phyloP scores from a whole-genome alignment of 495 filamentous ascomycete species.

The Talaromyces borbonicus region DNA sequence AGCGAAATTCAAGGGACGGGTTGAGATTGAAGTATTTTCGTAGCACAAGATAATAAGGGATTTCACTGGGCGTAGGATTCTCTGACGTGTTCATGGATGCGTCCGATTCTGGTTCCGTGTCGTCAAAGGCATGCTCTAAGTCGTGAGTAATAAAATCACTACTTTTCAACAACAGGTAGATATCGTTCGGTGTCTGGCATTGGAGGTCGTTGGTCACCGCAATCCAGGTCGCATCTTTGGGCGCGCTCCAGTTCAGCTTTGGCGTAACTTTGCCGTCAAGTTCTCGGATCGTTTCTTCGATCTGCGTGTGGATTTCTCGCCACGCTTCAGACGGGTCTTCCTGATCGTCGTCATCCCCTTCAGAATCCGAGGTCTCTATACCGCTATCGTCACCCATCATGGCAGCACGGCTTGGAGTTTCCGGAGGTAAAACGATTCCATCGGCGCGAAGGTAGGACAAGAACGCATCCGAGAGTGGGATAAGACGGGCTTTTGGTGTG shows the following conservation, averaged over 20 bases:
- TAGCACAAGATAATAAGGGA: slow-evolving; percentile 64
- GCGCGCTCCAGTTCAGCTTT: slow-evolving; percentile 95
- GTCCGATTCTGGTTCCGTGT: slow-evolving; percentile 16
- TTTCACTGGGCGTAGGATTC: slow-evolving; percentile 13
- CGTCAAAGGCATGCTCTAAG: slow-evolving; percentile 84
- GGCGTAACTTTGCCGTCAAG: slow-evolving; percentile 77
- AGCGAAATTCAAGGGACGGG: slow-evolving; percentile 86
- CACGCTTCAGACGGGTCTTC: slow-evolving; percentile 48
- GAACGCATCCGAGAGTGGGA: slow-evolving; percentile 66
- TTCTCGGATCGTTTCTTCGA: slow-evolving; percentile 65
- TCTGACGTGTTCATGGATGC: slow-evolving; percentile 8
- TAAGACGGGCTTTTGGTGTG: slow-evolving; percentile 73
- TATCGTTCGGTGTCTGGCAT: slow-evolving; percentile 76
- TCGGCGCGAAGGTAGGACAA: slow-evolving; percentile 83
- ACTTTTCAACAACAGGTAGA: slow-evolving; percentile 87
- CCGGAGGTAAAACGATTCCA: slow-evolving; percentile 76
- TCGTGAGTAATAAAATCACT: slow-evolving; percentile 93
- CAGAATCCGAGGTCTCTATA: slow-evolving; percentile 23
- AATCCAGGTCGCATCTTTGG: slow-evolving; percentile 97
- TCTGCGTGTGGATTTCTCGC: slow-evolving; percentile 62
- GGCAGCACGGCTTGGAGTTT: slow-evolving; percentile 15
- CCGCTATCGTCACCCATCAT: slow-evolving; percentile 25
- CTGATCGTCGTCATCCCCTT: slow-evolving; percentile 31
- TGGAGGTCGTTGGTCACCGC: slow-evolving; percentile 80
- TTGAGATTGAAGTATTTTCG: slow-evolving; percentile 81